Evolutionary conservation across 2,329 filamentous ascomycete genomes (phyloP), one percentile per base, ranked within the genome.

Genomic region (Rhynchosporium agropyri): DNA sequence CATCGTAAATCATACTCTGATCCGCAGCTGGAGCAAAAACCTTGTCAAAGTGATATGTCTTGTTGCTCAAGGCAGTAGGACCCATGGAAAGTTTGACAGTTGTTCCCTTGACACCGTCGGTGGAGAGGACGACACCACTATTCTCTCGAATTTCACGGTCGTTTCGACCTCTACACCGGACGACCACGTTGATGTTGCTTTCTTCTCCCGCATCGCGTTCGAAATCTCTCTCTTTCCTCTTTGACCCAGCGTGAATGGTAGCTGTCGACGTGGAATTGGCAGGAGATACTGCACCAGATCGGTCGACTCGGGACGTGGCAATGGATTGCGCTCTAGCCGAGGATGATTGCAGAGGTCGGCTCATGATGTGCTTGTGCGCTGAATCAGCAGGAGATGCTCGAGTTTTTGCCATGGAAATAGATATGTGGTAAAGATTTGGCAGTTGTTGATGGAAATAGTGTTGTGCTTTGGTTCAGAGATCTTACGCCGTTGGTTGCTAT

Each of bases 111-210:
- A 92, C 87, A n/a, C 91, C 92, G 70, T 96, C 90, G 3, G 93
- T 94, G 28, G 84, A 87, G 9, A 99, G 87, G 0, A 98, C 93
- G 1, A 98, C 92, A 45, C 92, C 91, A 74, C 92, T 97, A 77
- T 97, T 99, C 76, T 99, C 95, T 70, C 88, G 85, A 60, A 97
- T 88, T 78, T 99, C 95, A 69, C 94, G 88, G 70, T 97, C 91
- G 74, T 91, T 98, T 67, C 95, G 89, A 5, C 94, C 95, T 70
- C 95, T 86, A 79, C 94, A 99, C 67, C 95, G 85, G 63, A 99
- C 96, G 40, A 98, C 93, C 51, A 99, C 95, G 75, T 96, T 95
- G 77, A 99, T 99, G 75, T 97, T 99, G 7, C 94, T 98, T 76
- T 96, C 92, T 71, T 93, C 88, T 58, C 84, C 84, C 38, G 90